These are phyloP conservation scores for Xylaria sp. DNA, from an alignment of 2,329 filamentous ascomycete genomes.

Conservation along the genomic window DNA sequence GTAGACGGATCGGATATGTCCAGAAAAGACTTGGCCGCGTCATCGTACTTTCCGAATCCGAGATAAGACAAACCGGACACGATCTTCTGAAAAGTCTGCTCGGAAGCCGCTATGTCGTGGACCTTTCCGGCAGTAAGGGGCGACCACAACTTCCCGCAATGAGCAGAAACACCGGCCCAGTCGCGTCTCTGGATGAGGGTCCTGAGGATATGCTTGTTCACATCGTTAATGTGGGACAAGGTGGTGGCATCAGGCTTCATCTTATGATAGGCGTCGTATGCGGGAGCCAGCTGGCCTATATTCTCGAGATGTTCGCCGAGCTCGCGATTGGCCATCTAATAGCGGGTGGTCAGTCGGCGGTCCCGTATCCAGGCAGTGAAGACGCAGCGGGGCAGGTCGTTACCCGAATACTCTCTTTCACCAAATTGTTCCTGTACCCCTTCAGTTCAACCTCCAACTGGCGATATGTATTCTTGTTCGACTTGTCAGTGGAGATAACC, in stretches of 20 bases:
- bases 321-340: slow-evolving; percentile 89
- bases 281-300: slow-evolving; percentile 66
- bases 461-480: slow-evolving; percentile 63
- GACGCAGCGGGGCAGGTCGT: slow-evolving; percentile 22
- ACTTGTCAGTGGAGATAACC: slow-evolving; percentile 62
- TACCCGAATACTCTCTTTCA: slow-evolving; percentile 94
- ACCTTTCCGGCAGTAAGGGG: too few relatives aligned
- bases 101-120: slow-evolving; percentile 1
- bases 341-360: not conserved
- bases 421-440: slow-evolving; percentile 91
- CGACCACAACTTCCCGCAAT: too few relatives aligned
- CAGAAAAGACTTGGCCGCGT: slow-evolving; percentile 70
- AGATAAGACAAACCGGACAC: slow-evolving; percentile 48
- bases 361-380: not conserved
- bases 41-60: slow-evolving; percentile 42
- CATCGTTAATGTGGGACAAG: slow-evolving; percentile 74
- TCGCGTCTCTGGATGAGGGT: slow-evolving; percentile 71
- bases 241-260: slow-evolving; percentile 91
- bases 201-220: slow-evolving; percentile 71
- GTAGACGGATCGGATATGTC: slow-evolving; percentile 49
- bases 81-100: slow-evolving; percentile 49
- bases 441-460: slow-evolving; percentile 82
- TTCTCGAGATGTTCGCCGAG: slow-evolving; percentile 76
- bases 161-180: slow-evolving; percentile 57
- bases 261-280: slow-evolving; percentile 71